A percentile compares a stretch with the other conserved stretches of the same genome.
Evolutionary conservation across 1,139 yeast genomes (phyloP).

Genomic region (Hansenula sp.): DNA sequence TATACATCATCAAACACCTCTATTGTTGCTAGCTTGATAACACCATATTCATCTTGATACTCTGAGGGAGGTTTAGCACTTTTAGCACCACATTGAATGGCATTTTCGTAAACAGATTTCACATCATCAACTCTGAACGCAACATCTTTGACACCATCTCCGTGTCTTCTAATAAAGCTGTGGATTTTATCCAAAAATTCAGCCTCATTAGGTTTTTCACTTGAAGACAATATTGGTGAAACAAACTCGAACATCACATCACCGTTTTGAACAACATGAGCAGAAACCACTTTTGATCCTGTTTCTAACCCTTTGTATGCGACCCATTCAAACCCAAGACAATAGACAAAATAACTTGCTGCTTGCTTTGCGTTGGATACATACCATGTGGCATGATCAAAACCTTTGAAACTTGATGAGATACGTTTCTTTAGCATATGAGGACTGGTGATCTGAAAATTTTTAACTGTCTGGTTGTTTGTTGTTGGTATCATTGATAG

Average conservation of each 20-base stretch:
- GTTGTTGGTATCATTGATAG: no score
- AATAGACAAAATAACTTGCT: conserved; percentile 47
- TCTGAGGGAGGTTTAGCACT: conserved; percentile 38
- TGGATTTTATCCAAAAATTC: conserved; percentile 34
- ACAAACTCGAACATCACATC: conserved; percentile 50
- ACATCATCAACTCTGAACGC: conserved; percentile 56
- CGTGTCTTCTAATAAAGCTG: conserved; percentile 52
- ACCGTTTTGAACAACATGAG: conserved; percentile 62
- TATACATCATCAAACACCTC: conserved; percentile 59
- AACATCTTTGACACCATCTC: conserved; percentile 75
- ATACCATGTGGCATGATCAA: conserved; percentile 54
- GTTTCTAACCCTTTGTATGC: conserved; percentile 69
- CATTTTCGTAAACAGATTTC: conserved; percentile 37
- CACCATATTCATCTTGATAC: conserved; percentile 43
- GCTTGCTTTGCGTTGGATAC: conserved; percentile 66
- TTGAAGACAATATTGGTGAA: conserved; percentile 29
- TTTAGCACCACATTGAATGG: conserved; percentile 53
- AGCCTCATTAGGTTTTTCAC: conserved; percentile 11
- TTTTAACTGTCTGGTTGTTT: no score
- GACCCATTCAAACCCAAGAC: conserved; percentile 59
- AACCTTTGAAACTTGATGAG: conserved; percentile 28
- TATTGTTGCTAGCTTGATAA: conserved; percentile 49
- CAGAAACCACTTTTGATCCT: conserved; percentile 49
- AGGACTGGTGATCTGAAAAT: no score
- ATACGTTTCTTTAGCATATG: no score